These are phyloP conservation scores for Myriosclerotinia curreyana DNA, from an alignment of 2,329 filamentous ascomycete species.

Conservation along the genomic window DNA sequence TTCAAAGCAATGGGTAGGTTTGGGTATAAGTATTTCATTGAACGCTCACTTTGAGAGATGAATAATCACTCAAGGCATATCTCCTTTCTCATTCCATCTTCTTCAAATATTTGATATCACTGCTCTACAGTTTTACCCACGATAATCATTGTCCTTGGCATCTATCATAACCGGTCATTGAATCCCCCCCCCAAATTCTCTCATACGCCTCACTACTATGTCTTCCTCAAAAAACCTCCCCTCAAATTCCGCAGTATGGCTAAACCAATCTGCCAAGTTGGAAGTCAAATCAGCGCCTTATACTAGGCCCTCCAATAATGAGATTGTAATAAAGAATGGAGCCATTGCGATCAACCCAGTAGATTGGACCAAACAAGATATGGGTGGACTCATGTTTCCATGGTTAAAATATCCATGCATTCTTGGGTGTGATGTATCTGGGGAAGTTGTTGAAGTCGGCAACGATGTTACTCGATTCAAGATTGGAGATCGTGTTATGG, in stretches of 20 bases:
- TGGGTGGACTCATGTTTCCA: conserved; percentile 21
- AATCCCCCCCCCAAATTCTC: background rate
- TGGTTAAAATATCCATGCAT: conserved; percentile 40
- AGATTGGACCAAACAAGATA: conserved; percentile 35
- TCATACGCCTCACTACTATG: background rate
- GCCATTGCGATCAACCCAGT: conserved; percentile 46
- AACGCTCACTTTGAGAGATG: background rate
- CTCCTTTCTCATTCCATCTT: background rate
- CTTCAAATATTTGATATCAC: background rate
- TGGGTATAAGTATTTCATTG: conserved; percentile 11
- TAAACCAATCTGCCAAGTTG: conserved; percentile 34
- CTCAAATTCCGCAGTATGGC: conserved; percentile 24
- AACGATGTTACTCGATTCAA: conserved; percentile 43
- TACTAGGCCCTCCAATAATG: conserved; percentile 38
- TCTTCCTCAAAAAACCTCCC: background rate
- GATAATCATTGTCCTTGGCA: background rate
- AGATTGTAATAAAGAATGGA: conserved; percentile 43
- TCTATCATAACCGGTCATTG: background rate
- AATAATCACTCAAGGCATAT: background rate
- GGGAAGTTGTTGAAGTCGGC: conserved; percentile 52
- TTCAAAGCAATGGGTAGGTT: background rate
- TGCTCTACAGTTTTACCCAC: background rate
- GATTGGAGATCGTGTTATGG: conserved; percentile 51
- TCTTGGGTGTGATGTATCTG: conserved; percentile 53
- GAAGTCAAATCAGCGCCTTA: conserved; percentile 42